phyloP scores from a whole-genome alignment of 1,284 basidiomycete species.

The Coniferiporia sulphurascens region DNA sequence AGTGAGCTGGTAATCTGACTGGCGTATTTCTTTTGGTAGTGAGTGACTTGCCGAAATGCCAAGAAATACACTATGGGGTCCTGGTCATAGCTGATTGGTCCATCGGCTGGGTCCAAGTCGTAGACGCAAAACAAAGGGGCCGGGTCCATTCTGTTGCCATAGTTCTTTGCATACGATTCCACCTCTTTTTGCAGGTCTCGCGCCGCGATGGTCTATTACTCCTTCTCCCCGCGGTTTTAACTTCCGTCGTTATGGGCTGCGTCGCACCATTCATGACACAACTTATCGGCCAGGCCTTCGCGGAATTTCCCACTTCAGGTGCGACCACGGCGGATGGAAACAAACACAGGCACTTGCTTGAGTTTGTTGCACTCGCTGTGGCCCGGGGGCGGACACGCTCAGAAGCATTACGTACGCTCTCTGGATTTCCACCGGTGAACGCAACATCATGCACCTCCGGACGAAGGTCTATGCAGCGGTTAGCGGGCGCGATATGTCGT shows the following conservation, averaged over 20 bases:
- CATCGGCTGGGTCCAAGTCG: too few relatives aligned
- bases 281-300: conserved; percentile 81
- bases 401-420: conserved; percentile 72
- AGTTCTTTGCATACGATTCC: too few relatives aligned
- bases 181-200: conserved; percentile 65
- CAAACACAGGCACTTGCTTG: conserved; percentile 51
- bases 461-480: conserved; percentile 69
- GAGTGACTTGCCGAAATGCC: too few relatives aligned
- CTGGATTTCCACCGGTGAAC: conserved; percentile 89
- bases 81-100: too few relatives aligned
- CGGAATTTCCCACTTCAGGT: conserved; percentile 41
- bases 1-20: too few relatives aligned
- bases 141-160: too few relatives aligned
- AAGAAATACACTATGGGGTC: too few relatives aligned
- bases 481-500: conserved; percentile 69
- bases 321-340: conserved; percentile 35
- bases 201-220: conserved; percentile 51
- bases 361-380: conserved; percentile 68
- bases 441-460: conserved; percentile 68
- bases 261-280: conserved; percentile 93
- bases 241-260: conserved; percentile 68
- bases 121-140: too few relatives aligned
- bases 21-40: too few relatives aligned
- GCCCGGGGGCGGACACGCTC: conserved; percentile 66
- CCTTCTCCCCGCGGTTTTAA: conserved; percentile 67